Conservation (phyloP, 2,329 filamentous ascomycete genomes). For the Apiospora arundinis region DNA sequence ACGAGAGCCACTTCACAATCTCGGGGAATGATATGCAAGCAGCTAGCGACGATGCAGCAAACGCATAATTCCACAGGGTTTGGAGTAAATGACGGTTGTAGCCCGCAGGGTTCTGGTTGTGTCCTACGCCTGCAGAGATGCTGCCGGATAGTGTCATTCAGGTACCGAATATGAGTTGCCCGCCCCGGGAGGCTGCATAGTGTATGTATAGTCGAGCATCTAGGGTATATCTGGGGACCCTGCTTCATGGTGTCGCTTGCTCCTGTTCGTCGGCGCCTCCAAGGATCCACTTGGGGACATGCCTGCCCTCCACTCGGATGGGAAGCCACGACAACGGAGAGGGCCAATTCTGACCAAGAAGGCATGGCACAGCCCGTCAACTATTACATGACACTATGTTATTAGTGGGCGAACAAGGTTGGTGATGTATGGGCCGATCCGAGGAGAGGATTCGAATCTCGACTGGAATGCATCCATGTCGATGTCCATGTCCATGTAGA, state of each 20-base stretch:
- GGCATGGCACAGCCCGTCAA: neutral
- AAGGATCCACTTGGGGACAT: neutral
- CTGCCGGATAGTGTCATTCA: slow-evolving; percentile 12
- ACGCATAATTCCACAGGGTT: slow-evolving; percentile 30
- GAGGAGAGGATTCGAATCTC: neutral
- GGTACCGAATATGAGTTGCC: slow-evolving; percentile 8
- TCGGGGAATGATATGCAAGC: slow-evolving; percentile 46
- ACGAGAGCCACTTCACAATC: slow-evolving; percentile 39
- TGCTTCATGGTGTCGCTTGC: slow-evolving; percentile 8
- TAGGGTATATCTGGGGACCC: slow-evolving; percentile 19
- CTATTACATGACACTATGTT: neutral
- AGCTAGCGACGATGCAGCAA: slow-evolving; percentile 40
- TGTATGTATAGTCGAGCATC: slow-evolving; percentile 19
- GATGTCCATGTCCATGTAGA: neutral
- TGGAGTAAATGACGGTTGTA: slow-evolving; percentile 28
- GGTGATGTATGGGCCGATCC: neutral
- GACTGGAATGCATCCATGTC: neutral
- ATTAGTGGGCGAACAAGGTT: neutral
- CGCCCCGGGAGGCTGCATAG: neutral
- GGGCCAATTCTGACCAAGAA: neutral
- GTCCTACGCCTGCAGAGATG: slow-evolving; percentile 30
- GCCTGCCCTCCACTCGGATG: slow-evolving; percentile 1
- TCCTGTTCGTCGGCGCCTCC: neutral
- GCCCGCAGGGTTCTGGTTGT: slow-evolving; percentile 27
- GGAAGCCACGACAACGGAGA: neutral